Evolutionary conservation across 2,329 filamentous ascomycete species (phyloP).

Genomic region (Colletotrichum theobromicola): DNA sequence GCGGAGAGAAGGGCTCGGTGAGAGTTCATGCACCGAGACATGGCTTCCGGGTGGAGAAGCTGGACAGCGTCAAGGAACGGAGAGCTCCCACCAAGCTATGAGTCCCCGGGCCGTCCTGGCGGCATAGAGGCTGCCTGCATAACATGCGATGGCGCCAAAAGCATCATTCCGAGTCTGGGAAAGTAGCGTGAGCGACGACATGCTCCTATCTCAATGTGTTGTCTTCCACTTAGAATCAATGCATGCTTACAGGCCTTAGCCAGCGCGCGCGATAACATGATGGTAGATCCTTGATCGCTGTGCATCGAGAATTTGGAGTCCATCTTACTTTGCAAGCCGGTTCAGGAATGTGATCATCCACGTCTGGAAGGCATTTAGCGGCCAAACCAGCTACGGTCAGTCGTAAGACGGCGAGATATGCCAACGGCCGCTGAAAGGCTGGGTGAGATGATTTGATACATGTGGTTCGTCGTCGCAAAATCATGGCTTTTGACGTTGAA

Average conservation of each 20-base stretch:
- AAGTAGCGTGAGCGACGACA: background rate
- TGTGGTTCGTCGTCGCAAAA: background rate
- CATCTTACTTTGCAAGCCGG: background rate
- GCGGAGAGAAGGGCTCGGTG: constrained; percentile 46
- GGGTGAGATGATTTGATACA: background rate
- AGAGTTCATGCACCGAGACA: constrained; percentile 67
- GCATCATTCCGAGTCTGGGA: background rate
- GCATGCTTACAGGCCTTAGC: background rate
- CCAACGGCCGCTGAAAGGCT: background rate
- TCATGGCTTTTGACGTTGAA: background rate
- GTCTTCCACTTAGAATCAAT: background rate
- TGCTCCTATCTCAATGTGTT: background rate
- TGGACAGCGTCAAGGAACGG: constrained; percentile 7
- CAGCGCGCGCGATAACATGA: background rate
- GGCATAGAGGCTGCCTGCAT: background rate
- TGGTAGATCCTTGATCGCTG: background rate
- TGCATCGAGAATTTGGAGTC: constrained; percentile 2
- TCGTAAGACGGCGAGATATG: background rate
- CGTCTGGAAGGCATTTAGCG: background rate
- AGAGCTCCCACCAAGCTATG: background rate
- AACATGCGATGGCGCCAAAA: background rate
- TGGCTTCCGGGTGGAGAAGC: constrained; percentile 56
- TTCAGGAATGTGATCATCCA: constrained; percentile 5
- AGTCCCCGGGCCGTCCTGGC: background rate
- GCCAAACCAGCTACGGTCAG: background rate